Percentiles rank a stretch among this genome's conserved stretches.
Conservation (phyloP, 164 flowering plant species). For the Kalanchoe fedtschenkoi region DNA sequence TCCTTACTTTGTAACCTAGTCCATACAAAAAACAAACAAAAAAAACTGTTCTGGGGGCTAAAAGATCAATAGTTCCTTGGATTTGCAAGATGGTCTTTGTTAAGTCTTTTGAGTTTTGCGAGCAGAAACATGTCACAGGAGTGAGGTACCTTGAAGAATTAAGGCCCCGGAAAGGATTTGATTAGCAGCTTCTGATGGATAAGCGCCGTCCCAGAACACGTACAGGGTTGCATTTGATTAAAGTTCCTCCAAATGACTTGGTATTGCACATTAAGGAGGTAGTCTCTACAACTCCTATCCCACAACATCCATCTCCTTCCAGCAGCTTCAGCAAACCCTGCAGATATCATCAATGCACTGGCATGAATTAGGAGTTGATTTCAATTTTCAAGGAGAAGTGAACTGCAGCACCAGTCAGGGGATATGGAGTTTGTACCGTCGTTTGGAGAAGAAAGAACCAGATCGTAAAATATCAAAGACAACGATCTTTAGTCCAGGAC, state of each 20-base stretch:
- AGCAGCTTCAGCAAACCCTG: constrained; percentile 74
- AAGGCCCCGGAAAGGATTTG: constrained; percentile 65
- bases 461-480: constrained; percentile 69
- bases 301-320: constrained; percentile 87
- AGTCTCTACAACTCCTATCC: constrained; percentile 76
- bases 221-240: constrained; percentile 72
- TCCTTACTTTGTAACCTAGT: too few species aligned
- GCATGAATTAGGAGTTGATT: neutral
- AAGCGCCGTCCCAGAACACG: constrained; percentile 91
- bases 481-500: constrained; percentile 53
- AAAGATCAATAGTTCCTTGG: too few species aligned
- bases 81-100: too few species aligned
- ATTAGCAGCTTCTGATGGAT: constrained; percentile 88
- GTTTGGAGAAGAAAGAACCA: constrained; percentile 42
- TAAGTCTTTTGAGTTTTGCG: too few species aligned
- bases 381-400: neutral
- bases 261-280: constrained; percentile 67
- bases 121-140: constrained; percentile 21
- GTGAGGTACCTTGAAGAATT: constrained; percentile 54
- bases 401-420: neutral
- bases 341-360: too few species aligned
- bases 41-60: too few species aligned
- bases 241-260: constrained; percentile 62
- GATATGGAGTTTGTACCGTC: constrained; percentile 27
- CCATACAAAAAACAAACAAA: too few species aligned